A percentile compares a stretch with the other conserved stretches of the same genome.
Evolutionary conservation across 257 asterid species (phyloP).

Genomic region (Przewalskia tangutica): DNA sequence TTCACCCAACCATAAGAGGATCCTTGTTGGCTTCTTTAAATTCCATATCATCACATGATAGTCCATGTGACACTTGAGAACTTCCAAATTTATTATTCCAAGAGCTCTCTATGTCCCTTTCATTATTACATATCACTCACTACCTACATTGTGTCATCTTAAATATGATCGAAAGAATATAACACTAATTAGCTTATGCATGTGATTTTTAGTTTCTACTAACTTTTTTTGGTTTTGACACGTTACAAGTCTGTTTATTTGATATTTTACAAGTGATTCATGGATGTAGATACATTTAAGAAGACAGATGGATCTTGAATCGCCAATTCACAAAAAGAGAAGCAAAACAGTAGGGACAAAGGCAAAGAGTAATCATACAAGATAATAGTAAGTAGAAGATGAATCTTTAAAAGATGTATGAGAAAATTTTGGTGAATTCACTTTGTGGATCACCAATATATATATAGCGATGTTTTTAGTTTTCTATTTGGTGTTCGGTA

Average conservation of each 20-base stretch:
- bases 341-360: constrained; percentile 18
- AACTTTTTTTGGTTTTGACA: not conserved
- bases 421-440: not conserved
- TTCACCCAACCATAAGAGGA: constrained; percentile 17
- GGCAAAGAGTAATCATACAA: not conserved
- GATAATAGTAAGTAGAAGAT: constrained; percentile 17
- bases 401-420: constrained; percentile 12
- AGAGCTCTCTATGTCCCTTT: not conserved
- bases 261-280: not conserved
- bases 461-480: too few relatives aligned
- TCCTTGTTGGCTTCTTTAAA: constrained; percentile 8
- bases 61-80: constrained; percentile 14
- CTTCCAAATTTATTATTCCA: not conserved
- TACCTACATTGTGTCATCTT: not conserved
- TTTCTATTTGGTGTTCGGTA: too few relatives aligned
- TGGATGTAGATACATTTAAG: not conserved
- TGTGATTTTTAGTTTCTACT: not conserved
- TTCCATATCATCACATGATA: constrained; percentile 13
- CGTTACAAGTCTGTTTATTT: not conserved
- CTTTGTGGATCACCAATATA: constrained; percentile 2
- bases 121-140: not conserved
- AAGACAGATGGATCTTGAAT: constrained; percentile 5
- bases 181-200: not conserved
- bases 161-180: not conserved
- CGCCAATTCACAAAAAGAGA: constrained; percentile 13